Evolutionary conservation across 192 early-diverging fungal species (phyloP), one percentile per base, ranked within the genome.

Genomic region (Coemansia sp.): DNA sequence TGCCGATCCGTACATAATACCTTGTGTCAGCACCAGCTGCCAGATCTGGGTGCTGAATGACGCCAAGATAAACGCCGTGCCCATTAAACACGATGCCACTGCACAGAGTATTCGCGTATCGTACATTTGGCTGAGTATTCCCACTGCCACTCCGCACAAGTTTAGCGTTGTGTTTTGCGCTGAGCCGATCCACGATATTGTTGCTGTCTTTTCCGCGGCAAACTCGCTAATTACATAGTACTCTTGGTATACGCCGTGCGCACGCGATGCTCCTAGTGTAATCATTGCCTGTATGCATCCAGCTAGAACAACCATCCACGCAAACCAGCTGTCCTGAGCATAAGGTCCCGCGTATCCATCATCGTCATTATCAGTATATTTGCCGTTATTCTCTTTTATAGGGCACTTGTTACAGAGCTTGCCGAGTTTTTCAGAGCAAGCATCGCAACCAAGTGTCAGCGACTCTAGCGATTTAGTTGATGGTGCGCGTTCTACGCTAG

Each of bases 11-110:
- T 71, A 85, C 72, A 84, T 17, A 20, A 78, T 39, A 13, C 85
- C 85, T 40, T 86, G 85, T 13, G 85, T 81, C 61, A 86, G 20
- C 22, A 70, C 71, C 56, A 86, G 65, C 70, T 86, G 84, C 84
- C 84, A 86, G 2, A 86, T 38, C 62, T 75, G 50, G 4, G 85
- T 83, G 50, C 74, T 74, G 36, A 86, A 81, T 40, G 85, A 84
- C 7, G 85, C 85, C 31, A 78, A 50, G 12, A 86, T 67, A 24
- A 86, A 73, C 17, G 77, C 55, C 13, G 62, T 12, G 20, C 76
- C 75, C 77, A 83, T 73, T 0, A 44, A n/a, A 0, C 69, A 15
- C 17, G 77, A 65, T 1, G 69, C 77, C 1, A 20, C 61, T 2
- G 71, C 75, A 31, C 75, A 77, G 48, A 82, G 29, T 0, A 71